Base-by-base conservation (phyloP, 768 basidiomycete genomes). In the Tulasnella calospora region DNA sequence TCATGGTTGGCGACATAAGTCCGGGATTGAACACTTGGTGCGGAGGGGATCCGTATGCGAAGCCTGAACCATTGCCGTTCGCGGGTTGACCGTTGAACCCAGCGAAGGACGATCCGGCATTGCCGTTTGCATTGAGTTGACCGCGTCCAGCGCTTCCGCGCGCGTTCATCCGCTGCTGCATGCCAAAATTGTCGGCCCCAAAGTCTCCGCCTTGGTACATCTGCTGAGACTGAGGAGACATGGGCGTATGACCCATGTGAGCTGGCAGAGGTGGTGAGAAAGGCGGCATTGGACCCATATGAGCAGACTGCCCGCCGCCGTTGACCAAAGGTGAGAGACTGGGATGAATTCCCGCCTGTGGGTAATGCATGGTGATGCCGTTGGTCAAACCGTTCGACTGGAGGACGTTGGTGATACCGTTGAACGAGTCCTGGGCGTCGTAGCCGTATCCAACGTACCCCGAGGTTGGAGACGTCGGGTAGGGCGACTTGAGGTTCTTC, bases 1-100 rank as follows among this genome's bases (percentile, higher is more conserved):
- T 76, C 33, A 76, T 76, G 23, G 75, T 76, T 17, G 75, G 75
- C 27, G 75, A 76, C 75, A 76, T 76, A 15, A 76, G 38, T 7
- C 75, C 75, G 27, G 75, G 46, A 55, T 46, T 46, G 55, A 51
- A 76, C 23, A 7, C 38, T 19, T 67, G 47, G 23, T 33, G 47
- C 23, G 71, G 71, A 76, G 75, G 75, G 27, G 75, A 76, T 27
- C 75, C 75, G 40, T 76, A 76, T 1, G 30, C 36, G 33, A 76
- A 76, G 27, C 44, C 73, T 47, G 73, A 41, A 33, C 51, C 46
- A 40, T 7, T 76, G 47, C 46, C 35, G 27, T 30, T 76, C 38
- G 47, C 47, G 9, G 27, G 27, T 55, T 51, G 47, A 15, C 75
- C 75, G 21, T 57, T 76, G 27, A 61, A 55, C 33, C 2, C 55